Percentiles rank a stretch among this genome's conserved stretches.
phyloP scores from a whole-genome alignment of 768 basidiomycete species.

The Pisolithus marmoratus region DNA sequence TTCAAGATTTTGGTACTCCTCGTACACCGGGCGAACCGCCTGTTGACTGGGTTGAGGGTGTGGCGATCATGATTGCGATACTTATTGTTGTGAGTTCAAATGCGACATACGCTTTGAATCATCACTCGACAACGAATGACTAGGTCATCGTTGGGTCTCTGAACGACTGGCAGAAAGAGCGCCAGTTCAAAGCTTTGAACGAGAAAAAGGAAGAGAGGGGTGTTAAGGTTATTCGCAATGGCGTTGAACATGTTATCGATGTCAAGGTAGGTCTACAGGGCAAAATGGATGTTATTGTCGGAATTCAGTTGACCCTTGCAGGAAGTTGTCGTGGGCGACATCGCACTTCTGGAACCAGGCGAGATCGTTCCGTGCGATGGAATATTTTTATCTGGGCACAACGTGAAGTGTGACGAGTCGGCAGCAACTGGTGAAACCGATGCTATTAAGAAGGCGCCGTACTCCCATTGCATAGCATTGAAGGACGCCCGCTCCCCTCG shows the following conservation, averaged over 20 bases:
- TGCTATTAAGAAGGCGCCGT: conserved; percentile 83
- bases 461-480: conserved; percentile 62
- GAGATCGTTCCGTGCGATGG: conserved; percentile 97
- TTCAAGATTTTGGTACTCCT: conserved; percentile 83
- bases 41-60: conserved; percentile 97
- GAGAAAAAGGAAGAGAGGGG: conserved; percentile 93
- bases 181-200: conserved; percentile 88
- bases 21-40: conserved; percentile 56
- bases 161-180: conserved; percentile 99
- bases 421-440: conserved; percentile 97
- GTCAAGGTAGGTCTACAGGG: conserved; percentile 56
- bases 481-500: conserved; percentile 28
- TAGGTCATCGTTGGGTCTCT: conserved; percentile 87
- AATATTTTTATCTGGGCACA: conserved; percentile 87
- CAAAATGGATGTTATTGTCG: conserved; percentile 1
- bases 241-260: conserved; percentile 66
- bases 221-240: conserved; percentile 76
- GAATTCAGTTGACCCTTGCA: conserved; percentile 28
- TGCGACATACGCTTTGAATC: not conserved
- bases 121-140: not conserved
- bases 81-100: conserved; percentile 56
- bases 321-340: conserved; percentile 92
- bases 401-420: conserved; percentile 93
- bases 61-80: conserved; percentile 74
- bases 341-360: conserved; percentile 88